Conservation (phyloP, 139 green algal species). For the Pseudopediastrum boryanum region DNA sequence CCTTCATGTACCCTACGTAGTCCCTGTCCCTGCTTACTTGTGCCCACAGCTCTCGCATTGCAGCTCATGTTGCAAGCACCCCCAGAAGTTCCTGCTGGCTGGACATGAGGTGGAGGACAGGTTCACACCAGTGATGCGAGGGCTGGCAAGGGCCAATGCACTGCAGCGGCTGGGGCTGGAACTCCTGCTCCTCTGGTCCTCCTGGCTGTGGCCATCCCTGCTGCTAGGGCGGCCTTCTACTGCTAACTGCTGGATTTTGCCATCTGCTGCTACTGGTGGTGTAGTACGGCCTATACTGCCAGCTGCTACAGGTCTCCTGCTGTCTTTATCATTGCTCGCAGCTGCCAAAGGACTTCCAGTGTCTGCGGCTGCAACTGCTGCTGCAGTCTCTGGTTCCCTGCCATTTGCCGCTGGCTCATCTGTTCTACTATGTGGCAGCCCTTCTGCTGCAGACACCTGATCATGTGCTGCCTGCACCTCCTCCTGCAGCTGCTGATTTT, state of each 20-base stretch:
- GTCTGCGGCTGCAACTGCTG: neutral
- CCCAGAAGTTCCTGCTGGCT: conserved; percentile 47
- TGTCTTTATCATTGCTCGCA: too few relatives aligned
- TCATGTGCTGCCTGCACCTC: neutral
- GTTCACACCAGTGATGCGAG: conserved; percentile 16
- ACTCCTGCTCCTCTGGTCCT: too few relatives aligned
- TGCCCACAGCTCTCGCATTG: neutral
- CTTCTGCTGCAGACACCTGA: neutral
- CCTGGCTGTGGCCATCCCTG: too few relatives aligned
- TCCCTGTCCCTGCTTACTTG: neutral
- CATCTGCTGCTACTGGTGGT: neutral
- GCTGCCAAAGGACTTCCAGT: neutral
- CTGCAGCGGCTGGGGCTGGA: neutral
- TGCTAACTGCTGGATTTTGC: too few relatives aligned
- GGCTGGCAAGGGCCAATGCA: neutral
- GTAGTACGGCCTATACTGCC: neutral
- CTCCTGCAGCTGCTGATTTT: neutral
- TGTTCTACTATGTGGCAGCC: neutral
- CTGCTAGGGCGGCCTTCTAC: too few relatives aligned
- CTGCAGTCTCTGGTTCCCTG: neutral
- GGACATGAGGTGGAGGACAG: conserved; percentile 48
- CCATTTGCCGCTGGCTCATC: neutral
- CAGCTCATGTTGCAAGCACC: conserved; percentile 30
- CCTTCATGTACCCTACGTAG: neutral
- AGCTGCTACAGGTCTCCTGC: too few relatives aligned